Base-by-base conservation (phyloP, 768 basidiomycete species). In the Collybia sp. region DNA sequence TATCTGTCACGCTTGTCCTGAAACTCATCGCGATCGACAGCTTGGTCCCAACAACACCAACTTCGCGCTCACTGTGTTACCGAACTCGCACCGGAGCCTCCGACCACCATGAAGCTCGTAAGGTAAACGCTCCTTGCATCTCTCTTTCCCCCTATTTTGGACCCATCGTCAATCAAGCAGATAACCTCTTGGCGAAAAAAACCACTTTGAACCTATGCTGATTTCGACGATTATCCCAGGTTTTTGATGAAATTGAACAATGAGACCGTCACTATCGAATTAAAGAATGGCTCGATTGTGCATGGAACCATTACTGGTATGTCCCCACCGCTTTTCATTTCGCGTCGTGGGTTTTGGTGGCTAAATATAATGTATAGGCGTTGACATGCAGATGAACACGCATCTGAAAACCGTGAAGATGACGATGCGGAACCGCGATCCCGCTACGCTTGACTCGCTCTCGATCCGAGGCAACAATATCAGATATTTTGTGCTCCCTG, bases 181-280 rank as follows among this genome's bases (percentile, higher is more conserved):
- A 48, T 52, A 43, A 43, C 42, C n/a, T n/a, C 35, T 12, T 17
- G 12, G 19, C 37, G 15, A 25, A 17, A 32, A 41, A 44, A 48
- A 13, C 41, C 38, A 42, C 32, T 20, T 44, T 38, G 44, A 32
- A 30, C 41, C 19, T 17, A 31, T 25, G 33, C 30, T 37, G 16
- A 25, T 30, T 39, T 40, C 42, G 36, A 18, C 46, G 15, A 47
- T 10, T 25, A 45, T 40, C 41, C 46, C 61, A 95, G 92, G 67
- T 97, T 95, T 73, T 80, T 96, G 76, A 99, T 98, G 95, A 99
- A 98, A 78, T 71, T 99, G 72, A 95, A 96, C 79, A 97, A 97
- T 65, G 95, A 99, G 77, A 94, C 95, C 52, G 93, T 97, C 56
- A 92, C 94, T 52, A 81, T 98, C 65, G 94, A 99, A 74, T 79